Evolutionary conservation across 1,284 basidiomycete species (phyloP), one percentile per base, ranked within the genome.

Genomic region (Sporisorium exsertum): DNA sequence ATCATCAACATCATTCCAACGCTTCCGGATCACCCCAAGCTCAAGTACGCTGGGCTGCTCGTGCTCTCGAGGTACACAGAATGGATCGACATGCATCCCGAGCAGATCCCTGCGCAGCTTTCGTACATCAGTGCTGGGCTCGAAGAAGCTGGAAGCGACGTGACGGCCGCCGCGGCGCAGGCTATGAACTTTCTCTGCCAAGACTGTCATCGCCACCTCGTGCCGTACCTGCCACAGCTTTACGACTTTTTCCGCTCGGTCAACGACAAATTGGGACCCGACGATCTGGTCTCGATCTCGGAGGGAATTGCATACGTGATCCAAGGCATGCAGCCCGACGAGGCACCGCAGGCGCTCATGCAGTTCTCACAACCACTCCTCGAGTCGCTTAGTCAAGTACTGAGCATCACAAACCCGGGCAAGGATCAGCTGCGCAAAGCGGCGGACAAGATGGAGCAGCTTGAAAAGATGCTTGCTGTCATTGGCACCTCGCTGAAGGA

Each of bases 101-200:
- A 91, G 42, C 94, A 97, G 83, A 93, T 99, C 70, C 89, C 90
- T 32, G 90, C 90, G 84, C 92, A 94, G 84, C 88, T 99, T 22
- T 91, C 93, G 77, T 99, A 97, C 86, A 93, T 99, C 64, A 95
- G 94, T 10, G 88, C 91, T 16, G 96, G 97, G 0, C 97, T 99
- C 29, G 91, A 92, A 81, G 80, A 88, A 3, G 85, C 88, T 1
- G 79, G 84, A 35, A 65, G 61, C 40, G 87, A 87, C 33, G 95
- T 99, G 20, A 91, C 91, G 71, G 94, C 95, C 12, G 97, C 97
- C 10, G 94, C 97, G 10, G 94, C 95, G 2, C 95, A 97, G 83
- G 95, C 97, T 4, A 89, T 99, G 87, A 96, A 95, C 85, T 98
- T 93, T 86, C 89, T 99, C 69, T 99, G 97, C 87, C 93, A 97